Percentiles rank a stretch among this genome's conserved stretches.
Evolutionary conservation across 192 early-diverging fungal genomes (phyloP).

Genomic region (Gamsiella multidivaricata): DNA sequence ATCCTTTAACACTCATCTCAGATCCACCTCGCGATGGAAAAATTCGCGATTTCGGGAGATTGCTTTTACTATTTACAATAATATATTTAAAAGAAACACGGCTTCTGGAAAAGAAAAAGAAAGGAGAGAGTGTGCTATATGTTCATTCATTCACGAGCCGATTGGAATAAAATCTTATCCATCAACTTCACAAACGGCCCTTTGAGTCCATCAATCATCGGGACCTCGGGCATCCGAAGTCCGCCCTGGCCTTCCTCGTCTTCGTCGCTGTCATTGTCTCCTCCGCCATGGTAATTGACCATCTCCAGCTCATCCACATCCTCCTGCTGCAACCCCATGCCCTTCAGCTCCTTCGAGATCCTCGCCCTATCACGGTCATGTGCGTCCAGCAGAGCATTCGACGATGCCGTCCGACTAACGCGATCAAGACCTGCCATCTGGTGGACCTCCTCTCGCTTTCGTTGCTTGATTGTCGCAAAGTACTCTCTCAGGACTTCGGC

Average conservation of each 20-base stretch:
- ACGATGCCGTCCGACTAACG: background rate
- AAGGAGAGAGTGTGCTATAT: background rate
- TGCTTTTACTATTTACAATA: too few relatives aligned
- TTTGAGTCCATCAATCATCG: conserved; percentile 30
- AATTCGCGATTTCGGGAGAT: too few relatives aligned
- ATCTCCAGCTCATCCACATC: conserved; percentile 61
- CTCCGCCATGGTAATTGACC: conserved; percentile 35
- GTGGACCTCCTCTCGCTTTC: conserved; percentile 41
- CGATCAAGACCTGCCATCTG: conserved; percentile 41
- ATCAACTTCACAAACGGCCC: conserved; percentile 25
- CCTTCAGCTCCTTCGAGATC: conserved; percentile 29
- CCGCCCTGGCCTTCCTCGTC: conserved; percentile 15
- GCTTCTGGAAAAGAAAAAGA: background rate
- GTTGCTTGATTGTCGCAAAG: conserved; percentile 39
- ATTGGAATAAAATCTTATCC: conserved; percentile 32
- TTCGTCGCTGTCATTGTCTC: conserved; percentile 3
- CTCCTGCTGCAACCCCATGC: conserved; percentile 40
- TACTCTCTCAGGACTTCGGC: conserved; percentile 27
- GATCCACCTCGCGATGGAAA: too few relatives aligned
- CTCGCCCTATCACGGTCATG: conserved; percentile 10
- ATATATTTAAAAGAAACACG: too few relatives aligned
- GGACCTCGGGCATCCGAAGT: conserved; percentile 31
- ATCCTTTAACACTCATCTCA: too few relatives aligned
- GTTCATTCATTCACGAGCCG: conserved; percentile 31
- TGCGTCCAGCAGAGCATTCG: background rate